Evolutionary conservation across 768 basidiomycete species (phyloP), one percentile per base, ranked within the genome.

Genomic region (Candolleomyces eurysporus): DNA sequence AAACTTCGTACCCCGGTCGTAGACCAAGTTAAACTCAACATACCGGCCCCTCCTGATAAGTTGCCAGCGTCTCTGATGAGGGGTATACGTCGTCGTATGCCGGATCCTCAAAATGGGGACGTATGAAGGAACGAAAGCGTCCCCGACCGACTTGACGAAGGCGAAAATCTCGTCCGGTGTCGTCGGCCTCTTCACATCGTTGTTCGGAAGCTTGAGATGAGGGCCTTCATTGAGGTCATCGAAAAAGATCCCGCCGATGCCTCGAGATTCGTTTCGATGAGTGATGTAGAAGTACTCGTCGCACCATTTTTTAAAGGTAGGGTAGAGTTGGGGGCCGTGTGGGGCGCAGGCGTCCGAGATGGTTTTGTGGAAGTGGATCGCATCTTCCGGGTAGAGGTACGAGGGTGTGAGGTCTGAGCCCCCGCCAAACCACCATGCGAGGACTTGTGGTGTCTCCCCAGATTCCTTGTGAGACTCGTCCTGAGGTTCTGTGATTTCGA

Each of bases 361-460:
- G 2, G 88, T 88, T 17, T 69, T 63, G 77, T 99, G 97, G 77
- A 98, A 99, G 71, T 95, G 93, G 21, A 73, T 69, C 11, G 86
- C 93, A 71, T 98, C 97, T 60, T 91, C 90, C 60, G 88, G 86
- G 76, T 88, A 93, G 17, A 98, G 84, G 73, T 98, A 98, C 4
- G 90, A 89, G 1, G 96, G 96, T 0, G 97, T 99, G 36, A 98
- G 82, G 72, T 99, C 96, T 7, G 87, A 88, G 7, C 96, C 96
- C 39, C 97, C 97, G 19, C 97, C 96, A 70, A 98, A 99, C 97
- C 96, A 99, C 95, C 96, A 98, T 30, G 94, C 88, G 46, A 95
- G 75, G 19, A 92, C 75, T 65, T 84, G 82, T 8, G 83, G 81
- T 26, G 76, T 69, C 57, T 71, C 70, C 3, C 74, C 73, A 22